Evolutionary conservation across 306 rosid species (phyloP), one percentile per base, ranked within the genome.

Genomic region (Calophaca sinica): DNA sequence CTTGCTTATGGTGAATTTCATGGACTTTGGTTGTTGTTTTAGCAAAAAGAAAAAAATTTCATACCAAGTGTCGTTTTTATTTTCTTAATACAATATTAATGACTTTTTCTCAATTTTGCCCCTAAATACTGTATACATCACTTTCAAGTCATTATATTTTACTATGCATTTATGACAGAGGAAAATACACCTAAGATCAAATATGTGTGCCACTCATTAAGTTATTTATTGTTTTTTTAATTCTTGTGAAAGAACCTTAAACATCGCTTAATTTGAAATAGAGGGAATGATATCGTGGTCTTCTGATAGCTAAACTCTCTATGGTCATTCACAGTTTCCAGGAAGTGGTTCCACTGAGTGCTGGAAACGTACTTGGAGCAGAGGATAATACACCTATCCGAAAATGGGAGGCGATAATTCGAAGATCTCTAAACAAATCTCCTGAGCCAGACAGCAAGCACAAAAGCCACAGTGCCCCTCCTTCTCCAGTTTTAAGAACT

Each of bases 301-400:
- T 72, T 73, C 72, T 46, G 61, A 72, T 39, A 39, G 70, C 58
- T 45, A n/a, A 29, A 54, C 2, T 42, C 10, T 76, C 54, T 66
- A 50, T 33, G 49, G 38, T 32, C 11, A 60, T 70, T 80, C 41
- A 64, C 88, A 94, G 99, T 74, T 90, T 94, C 58, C 99, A 94
- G 78, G 99, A 94, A 83, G 92, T 94, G 10, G 97, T 94, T 76
- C 99, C 99, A 79, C 82, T 94, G 79, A 94, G 80, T 80, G 99
- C 99, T 15, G 99, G 96, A 66, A 94, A 94, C 62, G 97, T 94
- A 29, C 60, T 94, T 3, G 99, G 99, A 80, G 96, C 97, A 54
- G 99, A 94, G 61, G 97, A 94, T 74, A 88, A 77, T 54, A 79
- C 80, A 39, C 96, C 99, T 0, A 90, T 92, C 36, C 84, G 63